These are phyloP conservation scores for Mycoemilia scoparia DNA, from an alignment of 192 early-diverging fungal species.

Conservation along the genomic window DNA sequence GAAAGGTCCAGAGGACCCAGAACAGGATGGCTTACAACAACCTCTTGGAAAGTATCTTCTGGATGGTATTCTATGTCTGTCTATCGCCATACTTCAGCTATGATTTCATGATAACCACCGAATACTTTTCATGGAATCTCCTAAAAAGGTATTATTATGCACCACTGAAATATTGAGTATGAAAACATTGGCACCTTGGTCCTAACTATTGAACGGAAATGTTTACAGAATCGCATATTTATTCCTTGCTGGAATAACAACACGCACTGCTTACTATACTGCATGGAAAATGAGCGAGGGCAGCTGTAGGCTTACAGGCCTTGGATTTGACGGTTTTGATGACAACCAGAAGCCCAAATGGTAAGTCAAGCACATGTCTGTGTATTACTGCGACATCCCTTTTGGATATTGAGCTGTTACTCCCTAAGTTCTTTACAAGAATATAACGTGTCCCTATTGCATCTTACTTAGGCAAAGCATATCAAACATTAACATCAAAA, in stretches of 20 bases:
- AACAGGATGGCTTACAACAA: slow-evolving; percentile 10
- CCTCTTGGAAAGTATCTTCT: slow-evolving; percentile 12
- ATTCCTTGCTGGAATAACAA: slow-evolving; percentile 12
- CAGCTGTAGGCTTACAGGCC: slow-evolving; percentile 59
- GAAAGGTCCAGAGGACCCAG: slow-evolving; percentile 1
- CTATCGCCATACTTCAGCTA: slow-evolving; percentile 6
- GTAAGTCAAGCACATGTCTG: too few species aligned
- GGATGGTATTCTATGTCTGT: slow-evolving; percentile 19
- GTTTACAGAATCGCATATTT: slow-evolving; percentile 5
- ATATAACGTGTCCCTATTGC: neutral
- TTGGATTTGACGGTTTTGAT: slow-evolving; percentile 62
- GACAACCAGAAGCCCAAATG: slow-evolving; percentile 37
- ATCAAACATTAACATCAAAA: slow-evolving; percentile 55
- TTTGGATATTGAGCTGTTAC: neutral
- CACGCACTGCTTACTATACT: slow-evolving; percentile 47
- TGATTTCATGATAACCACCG: slow-evolving; percentile 5
- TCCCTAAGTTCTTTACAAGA: neutral
- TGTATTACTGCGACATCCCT: neutral
- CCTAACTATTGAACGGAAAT: neutral
- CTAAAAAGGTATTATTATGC: too few species aligned
- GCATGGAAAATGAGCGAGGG: slow-evolving; percentile 86
- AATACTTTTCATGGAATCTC: slow-evolving; percentile 5
- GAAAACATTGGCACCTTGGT: neutral
- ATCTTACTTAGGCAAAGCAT: too few species aligned
- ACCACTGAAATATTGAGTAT: too few species aligned